Evolutionary conservation across 306 rosid species (phyloP).

Genomic region (Cicer judaicum): DNA sequence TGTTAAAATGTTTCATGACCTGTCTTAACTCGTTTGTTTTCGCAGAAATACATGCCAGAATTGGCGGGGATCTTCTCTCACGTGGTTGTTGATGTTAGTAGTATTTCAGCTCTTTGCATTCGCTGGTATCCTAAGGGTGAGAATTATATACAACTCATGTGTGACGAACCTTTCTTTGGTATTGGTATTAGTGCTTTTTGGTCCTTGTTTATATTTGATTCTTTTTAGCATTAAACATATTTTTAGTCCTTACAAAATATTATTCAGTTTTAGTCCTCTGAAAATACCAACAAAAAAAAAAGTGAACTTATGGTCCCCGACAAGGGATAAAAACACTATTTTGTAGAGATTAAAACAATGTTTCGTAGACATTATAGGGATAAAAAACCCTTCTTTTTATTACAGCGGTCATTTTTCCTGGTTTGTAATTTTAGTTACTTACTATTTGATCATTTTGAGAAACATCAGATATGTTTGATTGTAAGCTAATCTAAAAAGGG

Average conservation of each 20-base stretch:
- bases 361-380: no score
- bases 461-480: no score
- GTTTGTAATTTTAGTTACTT: no score
- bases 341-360: no score
- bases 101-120: constrained; percentile 76
- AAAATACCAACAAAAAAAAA: not conserved
- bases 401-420: no score
- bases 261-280: not conserved
- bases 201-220: not conserved
- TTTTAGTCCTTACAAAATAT: not conserved
- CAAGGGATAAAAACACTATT: no score
- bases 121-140: constrained; percentile 97
- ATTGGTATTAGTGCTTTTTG: not conserved
- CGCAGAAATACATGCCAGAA: constrained; percentile 97
- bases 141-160: constrained; percentile 10
- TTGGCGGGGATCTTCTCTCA: constrained; percentile 90
- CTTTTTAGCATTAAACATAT: not conserved
- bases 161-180: not conserved
- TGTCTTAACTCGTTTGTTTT: constrained; percentile 27
- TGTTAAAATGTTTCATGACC: constrained; percentile 29
- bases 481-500: not conserved
- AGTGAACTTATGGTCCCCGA: not conserved
- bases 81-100: constrained; percentile 95
- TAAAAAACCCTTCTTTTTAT: no score
- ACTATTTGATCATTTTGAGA: no score